A percentile compares a stretch with the other conserved stretches of the same genome.
Conservation (phyloP, 805 yeast species). For the Starmerella scarabaei region DNA sequence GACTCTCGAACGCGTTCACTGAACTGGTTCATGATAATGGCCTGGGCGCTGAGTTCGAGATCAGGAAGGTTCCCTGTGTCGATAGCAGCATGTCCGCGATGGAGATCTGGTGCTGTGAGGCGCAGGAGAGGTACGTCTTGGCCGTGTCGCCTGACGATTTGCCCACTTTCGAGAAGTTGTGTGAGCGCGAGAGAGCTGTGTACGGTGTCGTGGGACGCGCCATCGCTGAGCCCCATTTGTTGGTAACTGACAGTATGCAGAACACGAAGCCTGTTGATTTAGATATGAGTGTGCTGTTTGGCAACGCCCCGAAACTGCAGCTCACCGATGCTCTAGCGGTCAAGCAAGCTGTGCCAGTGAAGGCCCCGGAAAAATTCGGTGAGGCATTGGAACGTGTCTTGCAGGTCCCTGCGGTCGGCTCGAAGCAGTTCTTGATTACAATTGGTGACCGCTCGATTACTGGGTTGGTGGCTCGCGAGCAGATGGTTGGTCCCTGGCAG, state of each 20-base stretch:
- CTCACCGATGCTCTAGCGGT: slow-evolving; percentile 39
- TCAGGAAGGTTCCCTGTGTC: slow-evolving; percentile 75
- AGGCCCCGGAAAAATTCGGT: slow-evolving; percentile 27
- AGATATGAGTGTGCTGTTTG: slow-evolving; percentile 88
- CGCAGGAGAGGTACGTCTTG: slow-evolving; percentile 93
- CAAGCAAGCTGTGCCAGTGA: slow-evolving; percentile 40
- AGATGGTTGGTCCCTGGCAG: slow-evolving; percentile 99
- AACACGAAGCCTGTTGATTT: slow-evolving; percentile 70
- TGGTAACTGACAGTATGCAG: slow-evolving; percentile 64
- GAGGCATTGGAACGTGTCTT: slow-evolving; percentile 75
- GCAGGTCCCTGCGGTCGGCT: slow-evolving; percentile 85
- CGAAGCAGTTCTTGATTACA: slow-evolving; percentile 88
- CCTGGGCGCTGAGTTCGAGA: slow-evolving; percentile 84
- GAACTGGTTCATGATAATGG: slow-evolving; percentile 96
- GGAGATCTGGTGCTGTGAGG: slow-evolving; percentile 99
- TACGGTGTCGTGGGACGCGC: slow-evolving; percentile 93
- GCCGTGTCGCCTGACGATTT: slow-evolving; percentile 78
- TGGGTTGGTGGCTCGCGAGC: slow-evolving; percentile 93
- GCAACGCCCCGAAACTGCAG: slow-evolving; percentile 94
- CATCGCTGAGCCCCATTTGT: slow-evolving; percentile 68
- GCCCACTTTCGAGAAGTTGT: slow-evolving; percentile 56
- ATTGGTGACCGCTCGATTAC: slow-evolving; percentile 98
- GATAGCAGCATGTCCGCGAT: slow-evolving; percentile 99
- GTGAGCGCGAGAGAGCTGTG: slow-evolving; percentile 92
- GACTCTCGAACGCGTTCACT: slow-evolving; percentile 91